Percentiles rank a stretch among this genome's conserved stretches.
Evolutionary conservation across 345 rosid genomes (phyloP).

Genomic region (Camelina neglecta): DNA sequence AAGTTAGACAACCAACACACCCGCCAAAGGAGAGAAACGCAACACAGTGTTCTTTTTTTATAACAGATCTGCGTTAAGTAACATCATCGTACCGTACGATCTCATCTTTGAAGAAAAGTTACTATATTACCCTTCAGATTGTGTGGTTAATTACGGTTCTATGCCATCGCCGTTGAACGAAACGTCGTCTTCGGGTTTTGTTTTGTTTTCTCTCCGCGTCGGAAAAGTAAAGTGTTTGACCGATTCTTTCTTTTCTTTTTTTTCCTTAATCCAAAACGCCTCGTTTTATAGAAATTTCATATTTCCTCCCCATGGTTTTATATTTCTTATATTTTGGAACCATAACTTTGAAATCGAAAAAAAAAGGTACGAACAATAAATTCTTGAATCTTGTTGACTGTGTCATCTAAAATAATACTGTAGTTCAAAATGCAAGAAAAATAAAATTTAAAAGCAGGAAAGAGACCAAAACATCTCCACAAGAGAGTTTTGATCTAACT

Average conservation of each 20-base stretch:
- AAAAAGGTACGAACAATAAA: not conserved
- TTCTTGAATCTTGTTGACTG: too few relatives aligned
- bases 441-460: not conserved
- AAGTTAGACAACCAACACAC: constrained; percentile 26
- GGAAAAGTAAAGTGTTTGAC: constrained; percentile 39
- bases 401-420: too few relatives aligned
- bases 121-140: not conserved
- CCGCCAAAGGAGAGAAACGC: constrained; percentile 36
- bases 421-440: not conserved
- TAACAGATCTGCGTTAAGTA: constrained; percentile 33
- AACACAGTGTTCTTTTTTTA: constrained; percentile 8
- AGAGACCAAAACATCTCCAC: not conserved
- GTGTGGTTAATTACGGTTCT: constrained; percentile 24
- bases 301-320: not conserved
- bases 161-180: constrained; percentile 24
- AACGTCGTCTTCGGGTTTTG: constrained; percentile 30
- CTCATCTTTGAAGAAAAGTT: not conserved
- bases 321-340: not conserved
- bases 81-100: constrained; percentile 29
- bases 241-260: constrained; percentile 23
- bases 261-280: not conserved
- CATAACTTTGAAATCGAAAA: not conserved
- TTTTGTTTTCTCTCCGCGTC: constrained; percentile 40
- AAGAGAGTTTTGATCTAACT: not conserved
- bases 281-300: not conserved